Evolutionary conservation across 1,139 yeast genomes (phyloP), one percentile per base, ranked within the genome.

Genomic region (Candida labiduridarum): DNA sequence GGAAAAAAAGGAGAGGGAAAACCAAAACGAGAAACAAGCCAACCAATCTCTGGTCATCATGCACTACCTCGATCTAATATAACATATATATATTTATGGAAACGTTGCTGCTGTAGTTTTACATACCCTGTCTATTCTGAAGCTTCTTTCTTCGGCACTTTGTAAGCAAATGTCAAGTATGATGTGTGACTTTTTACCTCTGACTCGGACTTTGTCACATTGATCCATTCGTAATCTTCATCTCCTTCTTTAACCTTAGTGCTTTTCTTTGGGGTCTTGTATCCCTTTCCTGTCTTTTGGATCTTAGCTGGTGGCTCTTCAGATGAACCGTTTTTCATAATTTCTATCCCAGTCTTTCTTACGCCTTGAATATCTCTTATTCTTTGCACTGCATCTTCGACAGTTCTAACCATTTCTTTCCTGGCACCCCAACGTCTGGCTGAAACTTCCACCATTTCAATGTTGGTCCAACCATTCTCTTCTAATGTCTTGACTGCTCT

Each of bases 181-280:
- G 97, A 90, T 0, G 99, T 95, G 59, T 95, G 99, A 19, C 92
- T 87, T 69, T 92, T 94, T 61, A 94, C 78, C 62, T 94, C 98
- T 3, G 84, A 62, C 65, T 94, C 99, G 3, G 87, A 75, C 63
- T 84, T 85, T 14, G 97, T 84, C 22, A 92, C 95, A 56, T 89
- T 79, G 53, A 78, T 74, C 99, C 99, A 95, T 34, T 80, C 72
- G 67, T 76, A 94, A 5, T 78, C 78, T 9, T 76, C 82, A 61
- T 94, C 97, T 47, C 99, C 99, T 69, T 92, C 97, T 59, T 79
- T 82, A 39, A 95, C 79, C 58, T 96, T 79, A 51, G 75, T 69
- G 5, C 94, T 92, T 62, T 84, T 87, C 5, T 98, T 98, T 72
- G 94, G 92, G 3, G 98, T 98, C 66, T 94, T 94, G 68, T 76